Evolutionary conservation across 73 alveolate species (phyloP), one percentile per base, ranked within the genome.

Genomic region (Vitrella brassicaformis): DNA sequence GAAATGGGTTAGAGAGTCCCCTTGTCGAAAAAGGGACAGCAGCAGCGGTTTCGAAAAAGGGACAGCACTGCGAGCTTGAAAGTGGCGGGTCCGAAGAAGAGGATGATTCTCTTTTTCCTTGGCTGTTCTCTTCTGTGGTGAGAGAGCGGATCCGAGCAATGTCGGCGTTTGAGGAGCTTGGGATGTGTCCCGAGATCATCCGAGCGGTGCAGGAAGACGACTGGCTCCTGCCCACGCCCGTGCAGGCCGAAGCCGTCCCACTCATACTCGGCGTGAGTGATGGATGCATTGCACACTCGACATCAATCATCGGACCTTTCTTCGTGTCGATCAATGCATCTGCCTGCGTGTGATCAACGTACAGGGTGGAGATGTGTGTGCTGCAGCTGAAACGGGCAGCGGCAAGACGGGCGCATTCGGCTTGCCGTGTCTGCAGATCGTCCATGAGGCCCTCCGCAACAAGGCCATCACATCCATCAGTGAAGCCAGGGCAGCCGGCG

Each of bases 391-490:
- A 25, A 77, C 84, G 19, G 84, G 84, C 25, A 77, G 84, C 28
- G 84, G 84, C 71, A 77, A 77, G 78, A 77, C 84, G 68, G 84
- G 84, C 27, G 84, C 84, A 19, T 77, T 77, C 72, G 84, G 84
- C 25, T 25, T 27, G 31, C 84, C 84, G 30, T 77, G 84, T 68
- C 73, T 77, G 78, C 84, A 77, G 68, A 77, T 77, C 22, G 84
- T 77, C 47, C 84, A 77, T 27, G 84, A 77, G 73, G 69, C 84
- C 19, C 30, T 77, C 68, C 77, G 84, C 0, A n/a, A n/a, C 10
- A 56, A 56, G 28, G 26, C 30, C 29, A 8, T 56, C 29, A 56
- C 69, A 18, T 56, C 69, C 28, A 10, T 39, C 56, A n/a, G n/a
- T n/a, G n/a, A n/a, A n/a, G n/a, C n/a, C n/a, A n/a, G n/a, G n/a